phyloP scores from a whole-genome alignment of 2,329 filamentous ascomycete genomes.

The Phymatotrichopsis omnivora region DNA sequence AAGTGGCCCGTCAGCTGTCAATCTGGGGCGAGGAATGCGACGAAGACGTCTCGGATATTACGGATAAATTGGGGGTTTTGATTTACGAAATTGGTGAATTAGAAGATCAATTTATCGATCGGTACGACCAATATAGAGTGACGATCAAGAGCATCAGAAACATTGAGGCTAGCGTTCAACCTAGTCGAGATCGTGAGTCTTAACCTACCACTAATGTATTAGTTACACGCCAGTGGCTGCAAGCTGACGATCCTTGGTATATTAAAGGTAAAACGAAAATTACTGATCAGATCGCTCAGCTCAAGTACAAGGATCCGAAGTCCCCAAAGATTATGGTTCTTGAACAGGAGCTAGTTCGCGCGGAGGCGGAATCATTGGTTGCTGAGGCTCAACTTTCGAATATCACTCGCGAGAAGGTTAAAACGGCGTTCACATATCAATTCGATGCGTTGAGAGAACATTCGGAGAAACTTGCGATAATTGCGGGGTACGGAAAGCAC shows the following conservation, averaged over 20 bases:
- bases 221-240: constrained; percentile 5
- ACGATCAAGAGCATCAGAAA: constrained; percentile 99
- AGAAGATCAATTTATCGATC: constrained; percentile 95
- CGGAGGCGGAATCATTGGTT: constrained; percentile 96
- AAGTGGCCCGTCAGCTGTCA: constrained; percentile 97
- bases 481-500: constrained; percentile 95
- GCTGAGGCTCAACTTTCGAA: constrained; percentile 97
- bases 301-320: constrained; percentile 99
- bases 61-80: constrained; percentile 94
- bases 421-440: constrained; percentile 95
- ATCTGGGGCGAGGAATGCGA: constrained; percentile 94
- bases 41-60: constrained; percentile 96
- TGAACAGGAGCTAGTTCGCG: constrained; percentile 95
- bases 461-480: constrained; percentile 95
- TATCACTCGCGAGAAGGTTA: constrained; percentile 98
- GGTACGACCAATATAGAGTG: constrained; percentile 97
- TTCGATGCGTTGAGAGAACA: constrained; percentile 96
- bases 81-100: constrained; percentile 98
- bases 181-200: constrained; percentile 80
- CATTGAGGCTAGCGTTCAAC: constrained; percentile 96
- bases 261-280: constrained; percentile 90
- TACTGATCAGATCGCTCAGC: constrained; percentile 93
- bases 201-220: constrained; percentile 5
- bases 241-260: background rate
- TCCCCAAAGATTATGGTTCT: constrained; percentile 95